phyloP scores from a whole-genome alignment of 805 yeast species.

The Scheffersomyces ergatensis region DNA sequence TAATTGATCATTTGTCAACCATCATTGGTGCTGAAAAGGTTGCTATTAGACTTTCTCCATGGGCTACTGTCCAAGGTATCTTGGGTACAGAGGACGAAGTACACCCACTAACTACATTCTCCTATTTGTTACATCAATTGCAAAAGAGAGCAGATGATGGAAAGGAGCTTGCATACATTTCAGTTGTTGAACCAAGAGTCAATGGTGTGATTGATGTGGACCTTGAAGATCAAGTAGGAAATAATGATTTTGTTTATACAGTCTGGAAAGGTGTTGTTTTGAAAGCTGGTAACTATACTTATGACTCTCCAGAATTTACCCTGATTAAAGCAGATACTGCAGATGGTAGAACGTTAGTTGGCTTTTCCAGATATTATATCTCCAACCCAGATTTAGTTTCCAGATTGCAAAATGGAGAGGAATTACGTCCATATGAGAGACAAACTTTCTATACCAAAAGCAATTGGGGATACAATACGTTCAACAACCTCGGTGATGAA shows the following conservation, averaged over 20 bases:
- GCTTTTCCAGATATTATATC: slow-evolving; percentile 35
- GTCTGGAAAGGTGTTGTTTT: slow-evolving; percentile 24
- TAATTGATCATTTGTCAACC: slow-evolving; percentile 13
- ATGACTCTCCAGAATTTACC: slow-evolving; percentile 18
- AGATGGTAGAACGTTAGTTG: slow-evolving; percentile 39
- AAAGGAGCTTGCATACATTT: slow-evolving; percentile 34
- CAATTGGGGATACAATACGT: slow-evolving; percentile 27
- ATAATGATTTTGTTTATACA: slow-evolving; percentile 16
- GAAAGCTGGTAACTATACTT: slow-evolving; percentile 15
- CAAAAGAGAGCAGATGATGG: slow-evolving; percentile 29
- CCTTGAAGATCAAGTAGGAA: slow-evolving; percentile 14
- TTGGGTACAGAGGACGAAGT: slow-evolving; percentile 25
- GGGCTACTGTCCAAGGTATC: slow-evolving; percentile 26
- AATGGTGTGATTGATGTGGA: slow-evolving; percentile 25
- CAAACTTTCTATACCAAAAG: slow-evolving; percentile 28
- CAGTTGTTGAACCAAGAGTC: slow-evolving; percentile 37
- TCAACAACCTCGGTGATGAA: slow-evolving; percentile 3
- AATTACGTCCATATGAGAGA: slow-evolving; percentile 38
- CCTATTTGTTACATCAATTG: slow-evolving; percentile 29
- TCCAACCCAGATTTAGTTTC: slow-evolving; percentile 44
- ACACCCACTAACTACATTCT: slow-evolving; percentile 21
- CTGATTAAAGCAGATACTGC: slow-evolving; percentile 8
- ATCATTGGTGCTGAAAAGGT: slow-evolving; percentile 13
- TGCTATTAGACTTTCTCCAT: slow-evolving; percentile 17
- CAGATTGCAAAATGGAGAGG: slow-evolving; percentile 32